A percentile compares a stretch with the other conserved stretches of the same genome.
These are phyloP conservation scores for Blastocystis sp. DNA, from an alignment of 352 stramenopile species.

Conservation along the genomic window DNA sequence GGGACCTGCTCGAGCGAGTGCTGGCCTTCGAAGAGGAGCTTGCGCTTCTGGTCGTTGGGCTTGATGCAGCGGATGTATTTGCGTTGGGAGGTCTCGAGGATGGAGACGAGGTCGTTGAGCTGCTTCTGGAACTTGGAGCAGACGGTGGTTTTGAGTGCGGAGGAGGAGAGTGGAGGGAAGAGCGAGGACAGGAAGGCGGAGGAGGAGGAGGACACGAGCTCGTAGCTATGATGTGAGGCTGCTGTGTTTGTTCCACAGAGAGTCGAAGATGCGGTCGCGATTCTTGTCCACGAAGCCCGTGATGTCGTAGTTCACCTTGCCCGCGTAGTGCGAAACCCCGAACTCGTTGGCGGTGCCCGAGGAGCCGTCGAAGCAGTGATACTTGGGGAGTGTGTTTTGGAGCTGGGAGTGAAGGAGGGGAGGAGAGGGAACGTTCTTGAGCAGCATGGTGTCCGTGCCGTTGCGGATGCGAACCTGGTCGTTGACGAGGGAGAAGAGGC, in stretches of 20 bases:
- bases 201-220: constrained; percentile 64
- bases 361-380: constrained; percentile 60
- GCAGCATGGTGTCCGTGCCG: constrained; percentile 36
- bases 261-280: constrained; percentile 87
- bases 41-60: constrained; percentile 90
- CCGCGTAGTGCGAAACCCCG: constrained; percentile 90
- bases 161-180: constrained; percentile 38
- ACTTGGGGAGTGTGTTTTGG: constrained; percentile 47
- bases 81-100: constrained; percentile 86
- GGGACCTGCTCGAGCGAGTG: constrained; percentile 88
- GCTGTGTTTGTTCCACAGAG: constrained; percentile 76
- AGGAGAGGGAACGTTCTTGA: constrained; percentile 12
- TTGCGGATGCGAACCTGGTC: constrained; percentile 56
- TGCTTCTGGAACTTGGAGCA: constrained; percentile 85
- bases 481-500: constrained; percentile 42
- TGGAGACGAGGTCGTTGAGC: constrained; percentile 85
- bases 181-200: constrained; percentile 70
- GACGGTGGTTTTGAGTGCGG: constrained; percentile 72
- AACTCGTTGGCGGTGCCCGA: constrained; percentile 76
- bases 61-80: constrained; percentile 98
- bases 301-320: constrained; percentile 87
- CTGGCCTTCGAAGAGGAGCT: constrained; percentile 81
- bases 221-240: constrained; percentile 70
- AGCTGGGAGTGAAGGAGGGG: constrained; percentile 5
- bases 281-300: constrained; percentile 93